Base-by-base conservation (phyloP, 176 grass and related monocot genomes). In the Avena atlantica region DNA sequence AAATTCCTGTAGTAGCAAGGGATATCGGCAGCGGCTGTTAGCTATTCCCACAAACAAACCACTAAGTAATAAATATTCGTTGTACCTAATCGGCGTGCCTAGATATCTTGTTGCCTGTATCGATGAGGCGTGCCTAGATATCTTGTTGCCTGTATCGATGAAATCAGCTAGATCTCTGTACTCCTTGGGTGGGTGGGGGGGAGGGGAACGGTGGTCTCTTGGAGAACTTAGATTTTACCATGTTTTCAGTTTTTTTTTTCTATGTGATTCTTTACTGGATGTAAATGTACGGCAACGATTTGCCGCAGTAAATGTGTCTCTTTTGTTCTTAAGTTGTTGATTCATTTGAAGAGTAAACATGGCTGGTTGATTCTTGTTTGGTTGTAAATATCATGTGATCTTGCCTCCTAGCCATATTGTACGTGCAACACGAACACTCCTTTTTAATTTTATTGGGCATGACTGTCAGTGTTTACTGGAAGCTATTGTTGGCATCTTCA, bases 161-260 rank as follows among this genome's bases (percentile, higher is more conserved):
- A 74, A 87, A 55, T 67, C 73, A 64, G 59, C 69, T 84, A 80
- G 86, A 91, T 84, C 77, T 68, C 27, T 70, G 21, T 7, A 74
- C 52, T 53, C 12, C 59, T 88, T 70, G 20, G 59, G 45, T 36
- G 34, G 34, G 57, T 57, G 80, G 65, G 80, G 37, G 20, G 59
- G 45, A 24, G 34, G 34, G 57, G 65, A 80, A 1, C 47, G 7
- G 48, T 79, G 66, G 45, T 65, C 9, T 6, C 74, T 74, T 66
- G 13, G 44, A 50, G 40, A 65, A 8, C 40, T 31, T 57, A 56
- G 20, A 17, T 80, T 84, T 59, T 60, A 47, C 9, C 37, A 58
- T 88, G 15, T 66, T 58, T 45, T 11, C 50, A 77, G 19, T 49
- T 8, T 19, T 50, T 50, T 69, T 66, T 27, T 61, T 78, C 29